Percentiles rank a stretch among this genome's conserved stretches.
Conservation (phyloP, 108 stramenopile genomes). For the Cyclotella choctawhatcheeana region DNA sequence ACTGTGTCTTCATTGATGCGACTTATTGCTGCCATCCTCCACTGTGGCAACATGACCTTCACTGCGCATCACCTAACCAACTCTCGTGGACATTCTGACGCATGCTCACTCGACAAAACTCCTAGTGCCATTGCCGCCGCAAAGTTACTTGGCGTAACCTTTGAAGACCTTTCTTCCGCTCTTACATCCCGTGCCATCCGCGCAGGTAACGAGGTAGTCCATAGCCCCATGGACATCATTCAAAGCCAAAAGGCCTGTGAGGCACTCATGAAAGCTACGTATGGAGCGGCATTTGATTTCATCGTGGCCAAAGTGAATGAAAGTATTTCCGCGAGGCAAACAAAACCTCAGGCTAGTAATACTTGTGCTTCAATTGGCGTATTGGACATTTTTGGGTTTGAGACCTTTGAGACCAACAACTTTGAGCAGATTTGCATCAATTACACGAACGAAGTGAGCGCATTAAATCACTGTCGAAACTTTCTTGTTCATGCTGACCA, state of each 20-base stretch:
- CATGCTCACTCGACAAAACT: constrained; percentile 7
- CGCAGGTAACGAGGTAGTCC: constrained; percentile 75
- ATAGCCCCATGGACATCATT: constrained; percentile 68
- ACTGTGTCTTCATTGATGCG: constrained; percentile 76
- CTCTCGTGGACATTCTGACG: constrained; percentile 1
- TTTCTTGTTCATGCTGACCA: too few species aligned
- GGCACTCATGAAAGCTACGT: constrained; percentile 93
- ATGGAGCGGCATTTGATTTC: constrained; percentile 86
- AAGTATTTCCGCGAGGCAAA: constrained; percentile 57
- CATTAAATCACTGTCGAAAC: too few species aligned
- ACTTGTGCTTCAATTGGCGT: constrained; percentile 87
- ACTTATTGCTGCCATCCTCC: constrained; percentile 62
- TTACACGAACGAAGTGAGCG: too few species aligned
- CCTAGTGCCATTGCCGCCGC: constrained; percentile 57
- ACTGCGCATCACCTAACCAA: neutral
- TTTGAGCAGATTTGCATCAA: constrained; percentile 79
- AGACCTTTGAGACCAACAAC: constrained; percentile 93
- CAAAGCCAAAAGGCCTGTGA: constrained; percentile 81
- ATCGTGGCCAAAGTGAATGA: constrained; percentile 91
- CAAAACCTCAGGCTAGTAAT: constrained; percentile 9
- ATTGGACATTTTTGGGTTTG: constrained; percentile 98
- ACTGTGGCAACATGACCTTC: constrained; percentile 32
- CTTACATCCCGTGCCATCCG: constrained; percentile 75
- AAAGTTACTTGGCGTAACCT: constrained; percentile 69
- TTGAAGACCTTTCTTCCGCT: constrained; percentile 63